These are phyloP conservation scores for Sporothrix pallida DNA, from an alignment of 2,329 filamentous ascomycete genomes.

Conservation along the genomic window DNA sequence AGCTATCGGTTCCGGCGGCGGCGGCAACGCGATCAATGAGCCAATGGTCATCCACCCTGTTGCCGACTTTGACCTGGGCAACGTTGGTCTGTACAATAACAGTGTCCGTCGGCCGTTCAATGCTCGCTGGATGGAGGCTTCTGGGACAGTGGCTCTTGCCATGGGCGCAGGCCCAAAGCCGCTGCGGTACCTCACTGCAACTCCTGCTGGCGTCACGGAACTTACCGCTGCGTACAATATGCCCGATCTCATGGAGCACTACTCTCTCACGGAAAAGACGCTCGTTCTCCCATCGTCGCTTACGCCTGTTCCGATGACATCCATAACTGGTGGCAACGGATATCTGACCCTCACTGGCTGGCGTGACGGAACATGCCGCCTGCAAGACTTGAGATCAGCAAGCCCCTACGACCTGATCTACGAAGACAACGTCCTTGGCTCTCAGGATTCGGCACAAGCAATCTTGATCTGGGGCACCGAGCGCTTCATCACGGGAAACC, in stretches of 20 bases:
- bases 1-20: too few relatives aligned
- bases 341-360: conserved; percentile 56
- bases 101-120: conserved; percentile 39
- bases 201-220: conserved; percentile 52
- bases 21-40: not conserved
- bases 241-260: conserved; percentile 39
- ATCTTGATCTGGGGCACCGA: conserved; percentile 58
- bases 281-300: conserved; percentile 50
- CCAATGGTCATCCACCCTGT: conserved; percentile 35
- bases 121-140: conserved; percentile 55
- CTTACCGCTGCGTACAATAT: conserved; percentile 42
- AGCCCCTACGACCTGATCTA: conserved; percentile 56
- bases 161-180: conserved; percentile 51
- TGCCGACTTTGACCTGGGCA: conserved; percentile 38
- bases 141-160: conserved; percentile 54
- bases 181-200: conserved; percentile 54
- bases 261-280: conserved; percentile 39
- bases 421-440: conserved; percentile 58
- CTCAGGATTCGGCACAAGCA: conserved; percentile 53
- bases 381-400: conserved; percentile 58
- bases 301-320: conserved; percentile 50
- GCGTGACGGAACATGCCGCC: conserved; percentile 58
- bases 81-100: conserved; percentile 33
- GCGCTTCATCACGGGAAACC: conserved; percentile 58
- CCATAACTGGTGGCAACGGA: conserved; percentile 43